These are phyloP conservation scores for Graphiopsis chlorocephala DNA, from an alignment of 2,329 filamentous ascomycete species.

Conservation along the genomic window DNA sequence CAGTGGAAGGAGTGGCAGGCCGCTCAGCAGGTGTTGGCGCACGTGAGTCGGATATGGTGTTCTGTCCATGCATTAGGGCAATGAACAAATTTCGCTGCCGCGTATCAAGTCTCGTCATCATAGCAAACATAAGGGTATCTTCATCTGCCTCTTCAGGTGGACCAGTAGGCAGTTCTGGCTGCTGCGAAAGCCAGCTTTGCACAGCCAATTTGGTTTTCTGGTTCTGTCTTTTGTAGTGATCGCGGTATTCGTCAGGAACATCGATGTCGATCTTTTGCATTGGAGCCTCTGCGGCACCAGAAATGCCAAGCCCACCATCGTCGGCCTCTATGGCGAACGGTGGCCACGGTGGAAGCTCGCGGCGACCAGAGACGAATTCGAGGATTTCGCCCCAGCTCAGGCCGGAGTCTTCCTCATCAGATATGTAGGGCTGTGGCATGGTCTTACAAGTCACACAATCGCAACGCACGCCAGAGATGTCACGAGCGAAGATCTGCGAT, in stretches of 20 bases:
- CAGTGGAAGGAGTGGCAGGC: constrained; percentile 52
- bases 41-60: constrained; percentile 50
- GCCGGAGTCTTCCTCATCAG: constrained; percentile 61
- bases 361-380: constrained; percentile 84
- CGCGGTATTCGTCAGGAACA: constrained; percentile 87
- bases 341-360: constrained; percentile 84
- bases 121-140: constrained; percentile 89
- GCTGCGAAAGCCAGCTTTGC: constrained; percentile 82
- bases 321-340: constrained; percentile 71
- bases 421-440: constrained; percentile 34
- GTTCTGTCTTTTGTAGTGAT: constrained; percentile 87
- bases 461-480: constrained; percentile 84
- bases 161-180: constrained; percentile 68
- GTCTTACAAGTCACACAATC: constrained; percentile 77
- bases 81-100: constrained; percentile 79
- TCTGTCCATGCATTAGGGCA: constrained; percentile 65
- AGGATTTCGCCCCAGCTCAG: constrained; percentile 94
- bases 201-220: constrained; percentile 91
- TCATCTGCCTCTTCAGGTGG: constrained; percentile 89
- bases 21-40: constrained; percentile 63
- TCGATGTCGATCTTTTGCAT: constrained; percentile 87
- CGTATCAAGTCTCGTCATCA: constrained; percentile 78
- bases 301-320: constrained; percentile 54
- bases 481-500: constrained; percentile 89
- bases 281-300: constrained; percentile 52